A percentile compares a stretch with the other conserved stretches of the same genome.
Evolutionary conservation across 2,329 filamentous ascomycete genomes (phyloP).

Genomic region (Incumbomyces lentus): DNA sequence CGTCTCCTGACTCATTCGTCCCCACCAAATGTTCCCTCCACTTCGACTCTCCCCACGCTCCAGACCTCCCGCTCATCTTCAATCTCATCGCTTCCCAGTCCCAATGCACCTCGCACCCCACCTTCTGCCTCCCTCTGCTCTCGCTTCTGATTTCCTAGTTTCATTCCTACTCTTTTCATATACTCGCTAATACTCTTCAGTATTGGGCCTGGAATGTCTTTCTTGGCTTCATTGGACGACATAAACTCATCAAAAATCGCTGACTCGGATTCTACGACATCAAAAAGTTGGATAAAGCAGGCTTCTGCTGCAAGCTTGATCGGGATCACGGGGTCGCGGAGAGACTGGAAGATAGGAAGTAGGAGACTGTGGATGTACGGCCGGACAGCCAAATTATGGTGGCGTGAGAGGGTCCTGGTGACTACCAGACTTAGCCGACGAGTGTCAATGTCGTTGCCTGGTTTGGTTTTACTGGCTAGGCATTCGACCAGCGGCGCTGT

Average conservation of each 20-base stretch:
- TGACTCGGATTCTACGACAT: conserved; percentile 75
- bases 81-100: conserved; percentile 76
- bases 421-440: conserved; percentile 80
- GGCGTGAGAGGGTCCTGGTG: conserved; percentile 70
- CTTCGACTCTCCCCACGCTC: conserved; percentile 85
- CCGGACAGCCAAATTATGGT: conserved; percentile 67
- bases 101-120: conserved; percentile 65
- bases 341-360: conserved; percentile 74
- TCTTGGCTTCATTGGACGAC: conserved; percentile 49
- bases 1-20: not conserved
- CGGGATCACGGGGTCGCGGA: conserved; percentile 84
- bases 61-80: conserved; percentile 95
- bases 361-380: conserved; percentile 64
- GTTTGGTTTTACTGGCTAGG: conserved; percentile 63
- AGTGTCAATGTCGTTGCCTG: conserved; percentile 69
- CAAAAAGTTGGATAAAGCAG: conserved; percentile 83
- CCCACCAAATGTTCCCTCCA: conserved; percentile 34
- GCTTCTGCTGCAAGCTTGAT: conserved; percentile 93
- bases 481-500: conserved; percentile 72
- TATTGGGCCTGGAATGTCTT: conserved; percentile 47
- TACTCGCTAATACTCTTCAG: conserved; percentile 94
- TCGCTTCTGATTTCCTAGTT: conserved; percentile 73
- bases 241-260: conserved; percentile 89
- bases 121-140: conserved; percentile 88
- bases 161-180: conserved; percentile 82